Evolutionary conservation across 75 land plant genomes (phyloP).

Genomic region (Chamaecyparis obtusa): DNA sequence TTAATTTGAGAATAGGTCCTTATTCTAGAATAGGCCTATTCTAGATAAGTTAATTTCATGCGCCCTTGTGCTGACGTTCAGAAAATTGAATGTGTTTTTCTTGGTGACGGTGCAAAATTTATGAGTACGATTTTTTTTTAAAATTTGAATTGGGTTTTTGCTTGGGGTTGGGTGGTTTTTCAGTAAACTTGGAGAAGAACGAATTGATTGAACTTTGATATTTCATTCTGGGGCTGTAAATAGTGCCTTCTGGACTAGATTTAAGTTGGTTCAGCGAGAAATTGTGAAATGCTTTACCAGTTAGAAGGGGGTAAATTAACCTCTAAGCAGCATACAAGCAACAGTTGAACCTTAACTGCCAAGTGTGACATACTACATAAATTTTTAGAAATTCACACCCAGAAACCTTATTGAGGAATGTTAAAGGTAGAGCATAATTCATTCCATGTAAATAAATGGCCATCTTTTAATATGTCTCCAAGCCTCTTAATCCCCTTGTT

Average conservation of each 20-base stretch:
- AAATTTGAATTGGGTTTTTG: background rate
- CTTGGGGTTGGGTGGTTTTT: background rate
- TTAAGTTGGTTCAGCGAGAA: background rate
- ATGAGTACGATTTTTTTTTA: background rate
- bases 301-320: background rate
- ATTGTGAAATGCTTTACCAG: background rate
- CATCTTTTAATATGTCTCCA: too few species aligned
- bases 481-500: too few species aligned
- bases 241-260: background rate
- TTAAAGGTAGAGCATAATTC: too few species aligned
- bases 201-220: background rate
- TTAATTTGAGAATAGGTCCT: too few species aligned
- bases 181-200: background rate
- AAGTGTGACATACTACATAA: too few species aligned
- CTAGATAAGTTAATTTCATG: too few species aligned
- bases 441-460: too few species aligned
- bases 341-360: too few species aligned
- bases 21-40: too few species aligned
- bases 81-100: background rate
- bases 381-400: too few species aligned
- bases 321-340: too few species aligned
- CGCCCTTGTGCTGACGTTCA: background rate
- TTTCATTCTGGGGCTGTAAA: background rate
- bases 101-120: background rate
- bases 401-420: too few species aligned